Percentiles rank a stretch among this genome's conserved stretches.
Evolutionary conservation across 1,284 basidiomycete genomes (phyloP).

Genomic region (Melampsora americana): DNA sequence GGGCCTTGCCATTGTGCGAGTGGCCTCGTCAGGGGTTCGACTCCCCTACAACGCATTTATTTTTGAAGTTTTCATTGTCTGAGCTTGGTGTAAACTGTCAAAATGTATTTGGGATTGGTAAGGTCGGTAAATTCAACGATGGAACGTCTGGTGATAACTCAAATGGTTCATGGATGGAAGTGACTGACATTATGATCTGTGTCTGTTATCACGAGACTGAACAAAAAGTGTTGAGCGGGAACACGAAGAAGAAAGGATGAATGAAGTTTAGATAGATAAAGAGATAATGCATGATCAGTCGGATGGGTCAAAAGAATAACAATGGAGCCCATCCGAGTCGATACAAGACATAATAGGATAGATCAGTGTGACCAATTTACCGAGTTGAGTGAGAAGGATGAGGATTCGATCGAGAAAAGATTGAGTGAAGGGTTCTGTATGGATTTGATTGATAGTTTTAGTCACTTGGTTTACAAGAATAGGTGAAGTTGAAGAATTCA

Average conservation of each 20-base stretch:
- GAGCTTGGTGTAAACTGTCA: slow-evolving; percentile 13
- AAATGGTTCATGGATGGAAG: slow-evolving; percentile 23
- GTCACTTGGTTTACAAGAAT: slow-evolving; percentile 58
- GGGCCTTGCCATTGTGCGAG: not conserved
- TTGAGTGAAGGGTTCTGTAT: slow-evolving; percentile 73
- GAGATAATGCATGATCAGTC: too few relatives aligned
- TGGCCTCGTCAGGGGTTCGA: slow-evolving; percentile 45
- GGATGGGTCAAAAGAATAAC: too few relatives aligned
- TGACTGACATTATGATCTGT: slow-evolving; percentile 22
- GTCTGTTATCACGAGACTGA: slow-evolving; percentile 1
- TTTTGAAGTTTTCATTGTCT: too few relatives aligned
- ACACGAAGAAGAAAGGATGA: not conserved
- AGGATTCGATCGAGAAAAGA: slow-evolving; percentile 72
- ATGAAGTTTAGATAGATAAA: too few relatives aligned
- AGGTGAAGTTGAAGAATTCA: slow-evolving; percentile 54
- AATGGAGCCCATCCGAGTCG: too few relatives aligned
- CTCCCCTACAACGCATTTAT: slow-evolving; percentile 45
- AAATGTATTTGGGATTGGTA: slow-evolving; percentile 24
- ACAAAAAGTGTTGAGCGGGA: not conserved
- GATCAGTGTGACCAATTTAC: slow-evolving; percentile 81
- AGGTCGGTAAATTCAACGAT: not conserved
- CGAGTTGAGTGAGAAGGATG: slow-evolving; percentile 75
- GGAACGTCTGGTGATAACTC: slow-evolving; percentile 15
- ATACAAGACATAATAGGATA: too few relatives aligned
- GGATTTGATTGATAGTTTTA: slow-evolving; percentile 61